Evolutionary conservation across 2,329 filamentous ascomycete species (phyloP).

Genomic region (Chrysoporthe cubensis): DNA sequence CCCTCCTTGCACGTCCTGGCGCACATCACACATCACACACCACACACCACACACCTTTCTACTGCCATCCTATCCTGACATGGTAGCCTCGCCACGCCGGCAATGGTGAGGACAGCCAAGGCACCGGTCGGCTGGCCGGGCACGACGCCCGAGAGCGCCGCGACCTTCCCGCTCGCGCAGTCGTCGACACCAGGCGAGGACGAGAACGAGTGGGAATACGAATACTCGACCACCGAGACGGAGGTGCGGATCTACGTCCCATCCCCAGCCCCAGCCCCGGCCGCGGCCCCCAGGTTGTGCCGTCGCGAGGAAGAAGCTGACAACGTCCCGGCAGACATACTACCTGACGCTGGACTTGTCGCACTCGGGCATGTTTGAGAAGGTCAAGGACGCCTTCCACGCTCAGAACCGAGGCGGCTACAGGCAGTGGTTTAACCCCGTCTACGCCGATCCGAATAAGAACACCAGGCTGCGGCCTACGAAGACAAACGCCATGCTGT

Average conservation of each 20-base stretch:
- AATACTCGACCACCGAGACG: constrained; percentile 66
- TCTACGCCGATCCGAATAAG: constrained; percentile 30
- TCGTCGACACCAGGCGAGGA: constrained; percentile 40
- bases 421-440: constrained; percentile 43
- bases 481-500: constrained; percentile 27
- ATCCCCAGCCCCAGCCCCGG: too few species aligned
- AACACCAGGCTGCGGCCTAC: constrained; percentile 27
- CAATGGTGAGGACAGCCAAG: constrained; percentile 29
- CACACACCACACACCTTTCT: not conserved
- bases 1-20: not conserved
- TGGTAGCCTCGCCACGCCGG: not conserved
- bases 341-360: constrained; percentile 68
- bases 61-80: not conserved
- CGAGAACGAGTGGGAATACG: constrained; percentile 68
- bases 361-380: constrained; percentile 58
- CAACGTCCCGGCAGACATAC: constrained; percentile 55
- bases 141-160: constrained; percentile 18
- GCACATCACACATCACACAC: not conserved
- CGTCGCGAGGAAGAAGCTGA: constrained; percentile 1
- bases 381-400: constrained; percentile 44
- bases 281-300: not conserved
- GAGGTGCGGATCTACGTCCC: constrained; percentile 48
- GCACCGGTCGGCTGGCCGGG: constrained; percentile 27
- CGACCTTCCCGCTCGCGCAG: constrained; percentile 21
- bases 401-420: constrained; percentile 51